A percentile compares a stretch with the other conserved stretches of the same genome.
These are phyloP conservation scores for Podaxis rugospora DNA, from an alignment of 768 basidiomycete species.

Conservation along the genomic window DNA sequence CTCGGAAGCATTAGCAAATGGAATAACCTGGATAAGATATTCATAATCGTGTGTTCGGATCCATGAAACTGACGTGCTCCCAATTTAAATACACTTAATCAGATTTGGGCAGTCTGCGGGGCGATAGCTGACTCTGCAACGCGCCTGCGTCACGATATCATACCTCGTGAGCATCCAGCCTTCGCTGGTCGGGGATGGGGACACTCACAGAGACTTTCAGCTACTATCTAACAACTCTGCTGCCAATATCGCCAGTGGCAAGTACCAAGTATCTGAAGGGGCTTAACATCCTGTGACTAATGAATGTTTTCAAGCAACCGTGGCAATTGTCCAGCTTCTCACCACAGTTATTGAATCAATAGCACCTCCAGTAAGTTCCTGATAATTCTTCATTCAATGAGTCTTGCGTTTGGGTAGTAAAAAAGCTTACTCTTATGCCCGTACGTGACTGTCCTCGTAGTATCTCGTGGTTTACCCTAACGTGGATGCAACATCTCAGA, in stretches of 20 bases:
- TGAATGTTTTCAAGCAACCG: not conserved
- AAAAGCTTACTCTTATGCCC: conserved; percentile 1
- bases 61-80: no score
- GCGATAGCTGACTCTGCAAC: not conserved
- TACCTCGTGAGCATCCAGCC: not conserved
- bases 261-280: not conserved
- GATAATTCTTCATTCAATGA: not conserved
- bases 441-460: not conserved
- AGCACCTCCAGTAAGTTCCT: not conserved
- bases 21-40: not conserved
- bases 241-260: not conserved
- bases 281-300: not conserved
- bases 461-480: no score
- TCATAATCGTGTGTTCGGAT: not conserved
- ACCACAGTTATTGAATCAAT: not conserved
- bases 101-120: not conserved
- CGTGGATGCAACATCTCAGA: not conserved
- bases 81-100: not conserved
- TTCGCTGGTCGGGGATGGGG: not conserved
- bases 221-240: not conserved
- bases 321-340: not conserved
- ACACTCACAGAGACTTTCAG: not conserved
- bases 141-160: not conserved
- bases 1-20: not conserved
- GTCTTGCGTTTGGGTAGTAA: not conserved